Evolutionary conservation across 1,284 basidiomycete species (phyloP), one percentile per base, ranked within the genome.

Genomic region (Cryptococcus depauperatus): DNA sequence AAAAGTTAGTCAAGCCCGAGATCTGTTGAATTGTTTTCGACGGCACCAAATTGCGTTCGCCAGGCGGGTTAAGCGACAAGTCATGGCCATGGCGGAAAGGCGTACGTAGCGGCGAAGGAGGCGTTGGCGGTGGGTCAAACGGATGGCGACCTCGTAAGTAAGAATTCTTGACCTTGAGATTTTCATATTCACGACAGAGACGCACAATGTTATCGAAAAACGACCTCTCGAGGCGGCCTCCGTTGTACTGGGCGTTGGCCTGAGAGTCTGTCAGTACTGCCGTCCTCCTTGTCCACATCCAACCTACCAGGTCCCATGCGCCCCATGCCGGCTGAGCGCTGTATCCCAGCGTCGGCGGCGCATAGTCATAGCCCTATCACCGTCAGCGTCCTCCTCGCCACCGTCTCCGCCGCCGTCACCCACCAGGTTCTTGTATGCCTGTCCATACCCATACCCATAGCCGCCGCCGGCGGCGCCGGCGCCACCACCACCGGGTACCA

Each of bases 121-220:
- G 30, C 11, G 47, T 45, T 21, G 34, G 44, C 33, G 47, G 40
- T 37, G 25, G 29, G 25, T 40, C 40, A 13, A 26, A 23, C 22
- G 10, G 10, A 29, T 16, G 32, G 23, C 13, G 3, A 26, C 45
- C 43, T 44, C 46, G 44, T 40, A 28, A 48, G 42, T 25, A 13
- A 33, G 26, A 33, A 18, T 43, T 8, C 30, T 44, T 44, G 26
- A 28, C 22, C 25, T 42, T 41, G 9, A 50, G 34, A 13, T 26
- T 18, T 41, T 50, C 35, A 32, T 50, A 40, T 47, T 46, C 48
- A 41, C 48, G 41, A 26, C 45, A 29, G 25, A 46, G 19, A 59
- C 66, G 35, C 37, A 67, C 62, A 41, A 69, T 59, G 21, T 58
- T 58, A 39, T 69, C 64, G 35, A 68, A 64, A 50, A 67, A 64